Evolutionary conservation across 495 filamentous ascomycete genomes (phyloP), one percentile per base, ranked within the genome.

Genomic region (Aspergillus leporis): DNA sequence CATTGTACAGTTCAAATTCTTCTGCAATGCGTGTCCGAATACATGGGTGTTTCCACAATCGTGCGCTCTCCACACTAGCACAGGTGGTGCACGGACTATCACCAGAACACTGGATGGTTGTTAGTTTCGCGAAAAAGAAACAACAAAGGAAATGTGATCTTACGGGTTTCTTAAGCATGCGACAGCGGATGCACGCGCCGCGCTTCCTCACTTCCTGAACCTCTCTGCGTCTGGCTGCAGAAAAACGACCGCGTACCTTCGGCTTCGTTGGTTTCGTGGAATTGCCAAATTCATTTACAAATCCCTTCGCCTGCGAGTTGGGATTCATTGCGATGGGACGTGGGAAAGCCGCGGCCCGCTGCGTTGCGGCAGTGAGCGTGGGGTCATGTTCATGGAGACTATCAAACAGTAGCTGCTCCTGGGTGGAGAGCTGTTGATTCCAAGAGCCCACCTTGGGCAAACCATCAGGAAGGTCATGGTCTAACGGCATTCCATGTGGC

Each of bases 51-150:
- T 87, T 90, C 91, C 91, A 96, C 3, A 94, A 72, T 23, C 90
- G 83, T 2, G 91, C 90, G 41, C 85, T 86, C 56, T 91, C 81
- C 4, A 94, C 88, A 62, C 87, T 89, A 28, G 81, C 78, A 59
- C 91, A 96, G n/a, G 90, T 89, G 21, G 80, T 84, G 66, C 91
- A 96, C 4, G 91, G 91, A n/a, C 78, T 87, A 28, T 88, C 90
- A 14, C 84, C 84, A 4, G 90, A 93, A 65, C 91, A 96, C 74
- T 79, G 62, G 9, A 54, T 34, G 3, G 14, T 34, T 18, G 38
- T 70, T 58, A 68, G 65, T 59, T 45, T 47, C 8, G 10, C 25
- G 34, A 25, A n/a, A 40, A 41, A 22, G 19, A 19, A 40, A 34
- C 36, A 41, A 50, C 19, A 40, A 32, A 32, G 8, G 2, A 36